These are phyloP conservation scores for Seiridium unicorne DNA, from an alignment of 2,329 filamentous ascomycete genomes.

Conservation along the genomic window DNA sequence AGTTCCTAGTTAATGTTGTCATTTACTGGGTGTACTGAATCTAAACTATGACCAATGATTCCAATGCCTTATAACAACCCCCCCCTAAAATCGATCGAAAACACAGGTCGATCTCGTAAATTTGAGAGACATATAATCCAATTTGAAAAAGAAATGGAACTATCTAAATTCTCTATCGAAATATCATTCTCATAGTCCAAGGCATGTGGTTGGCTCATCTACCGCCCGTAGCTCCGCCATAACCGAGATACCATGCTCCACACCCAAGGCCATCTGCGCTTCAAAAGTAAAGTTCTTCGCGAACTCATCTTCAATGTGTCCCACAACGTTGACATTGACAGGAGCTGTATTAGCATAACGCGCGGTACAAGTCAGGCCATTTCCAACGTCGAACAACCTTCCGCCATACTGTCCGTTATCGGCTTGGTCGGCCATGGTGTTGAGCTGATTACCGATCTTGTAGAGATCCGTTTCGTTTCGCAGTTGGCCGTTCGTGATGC, in stretches of 20 bases:
- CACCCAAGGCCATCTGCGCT: background rate
- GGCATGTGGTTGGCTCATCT: background rate
- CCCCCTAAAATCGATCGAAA: too few relatives aligned
- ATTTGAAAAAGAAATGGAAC: background rate
- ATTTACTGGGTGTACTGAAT: too few relatives aligned
- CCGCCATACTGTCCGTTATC: background rate
- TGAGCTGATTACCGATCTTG: background rate
- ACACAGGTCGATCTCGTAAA: too few relatives aligned
- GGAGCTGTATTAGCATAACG: background rate
- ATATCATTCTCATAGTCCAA: background rate
- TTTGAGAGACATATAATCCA: background rate
- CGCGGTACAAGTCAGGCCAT: background rate
- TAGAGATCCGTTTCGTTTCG: background rate
- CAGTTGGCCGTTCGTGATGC: background rate
- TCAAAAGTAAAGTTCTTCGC: background rate
- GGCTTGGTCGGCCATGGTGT: background rate
- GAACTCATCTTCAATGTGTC: background rate
- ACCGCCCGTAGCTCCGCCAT: background rate
- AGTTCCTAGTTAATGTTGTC: background rate
- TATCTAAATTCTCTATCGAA: background rate
- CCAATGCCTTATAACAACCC: too few relatives aligned
- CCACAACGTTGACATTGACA: background rate
- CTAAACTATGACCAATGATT: too few relatives aligned
- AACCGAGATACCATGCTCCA: background rate
- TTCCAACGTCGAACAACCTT: background rate